Evolutionary conservation across 148 eudicot species (phyloP).

Genomic region (Amaranthus hypochondriacus): DNA sequence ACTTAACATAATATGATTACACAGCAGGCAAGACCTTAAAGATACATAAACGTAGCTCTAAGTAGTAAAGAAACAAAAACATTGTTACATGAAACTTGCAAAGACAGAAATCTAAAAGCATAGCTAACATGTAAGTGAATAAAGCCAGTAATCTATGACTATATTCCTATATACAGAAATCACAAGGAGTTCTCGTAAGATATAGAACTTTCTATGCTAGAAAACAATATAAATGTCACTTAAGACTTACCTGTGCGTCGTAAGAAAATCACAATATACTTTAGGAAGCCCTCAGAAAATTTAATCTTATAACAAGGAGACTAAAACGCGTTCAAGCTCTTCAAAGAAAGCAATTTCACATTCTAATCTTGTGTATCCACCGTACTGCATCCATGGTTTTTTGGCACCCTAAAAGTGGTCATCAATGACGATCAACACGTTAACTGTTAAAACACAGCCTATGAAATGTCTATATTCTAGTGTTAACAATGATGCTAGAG

Average conservation of each 20-base stretch:
- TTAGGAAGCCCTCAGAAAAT: slow-evolving; percentile 3
- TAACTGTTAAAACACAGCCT: neutral
- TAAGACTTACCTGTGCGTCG: slow-evolving; percentile 10
- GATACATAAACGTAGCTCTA: neutral
- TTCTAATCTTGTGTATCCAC: slow-evolving; percentile 9
- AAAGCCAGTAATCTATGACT: neutral
- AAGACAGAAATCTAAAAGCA: neutral
- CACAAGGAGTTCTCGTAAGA: slow-evolving; percentile 2
- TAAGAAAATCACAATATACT: slow-evolving; percentile 3
- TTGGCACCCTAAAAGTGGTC: neutral
- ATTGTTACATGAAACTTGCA: neutral
- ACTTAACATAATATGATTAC: neutral
- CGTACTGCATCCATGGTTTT: neutral
- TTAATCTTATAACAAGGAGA: neutral
- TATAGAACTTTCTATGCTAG: neutral
- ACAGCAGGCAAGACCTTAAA: neutral
- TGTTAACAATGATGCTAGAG: slow-evolving; percentile 14
- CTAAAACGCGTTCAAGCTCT: slow-evolving; percentile 1
- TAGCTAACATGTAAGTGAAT: slow-evolving; percentile 1
- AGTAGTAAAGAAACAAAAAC: neutral
- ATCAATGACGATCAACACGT: slow-evolving; percentile 4
- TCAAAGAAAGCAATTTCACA: neutral
- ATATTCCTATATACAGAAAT: neutral
- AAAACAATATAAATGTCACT: neutral
- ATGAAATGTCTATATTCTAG: slow-evolving; percentile 4